A percentile compares a stretch with the other conserved stretches of the same genome.
Conservation (phyloP, 2,329 filamentous ascomycete species). For the Cladosporium oxysporum region DNA sequence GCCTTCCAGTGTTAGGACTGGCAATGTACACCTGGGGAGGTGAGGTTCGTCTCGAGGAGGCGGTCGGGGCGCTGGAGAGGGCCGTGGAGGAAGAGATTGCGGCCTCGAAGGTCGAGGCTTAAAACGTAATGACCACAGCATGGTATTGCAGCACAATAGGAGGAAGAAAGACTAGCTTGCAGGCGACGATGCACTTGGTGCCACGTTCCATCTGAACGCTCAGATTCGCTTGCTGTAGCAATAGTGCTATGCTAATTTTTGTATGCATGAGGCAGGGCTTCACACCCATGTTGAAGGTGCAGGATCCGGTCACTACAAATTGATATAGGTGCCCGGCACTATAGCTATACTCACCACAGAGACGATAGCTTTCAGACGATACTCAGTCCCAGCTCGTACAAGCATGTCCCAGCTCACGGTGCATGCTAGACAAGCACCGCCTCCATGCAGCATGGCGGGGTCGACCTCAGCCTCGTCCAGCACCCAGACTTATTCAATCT, state of each 20-base stretch:
- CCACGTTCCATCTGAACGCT: background rate
- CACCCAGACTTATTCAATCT: background rate
- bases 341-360: background rate
- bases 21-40: conserved; percentile 42
- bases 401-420: background rate
- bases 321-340: background rate
- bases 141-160: background rate
- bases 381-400: background rate
- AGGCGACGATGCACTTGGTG: background rate
- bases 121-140: background rate
- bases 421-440: background rate
- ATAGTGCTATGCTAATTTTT: background rate
- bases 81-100: conserved; percentile 39
- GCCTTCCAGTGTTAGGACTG: conserved; percentile 45
- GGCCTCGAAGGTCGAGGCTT: background rate
- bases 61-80: conserved; percentile 41
- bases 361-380: background rate
- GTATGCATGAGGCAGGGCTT: background rate
- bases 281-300: background rate
- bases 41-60: conserved; percentile 40
- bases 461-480: background rate
- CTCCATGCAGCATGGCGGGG: background rate
- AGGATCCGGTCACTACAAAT: background rate
- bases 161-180: background rate
- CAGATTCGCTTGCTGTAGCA: background rate